Evolutionary conservation across 73 alveolate species (phyloP), one percentile per base, ranked within the genome.

Genomic region (Paramecium pentaurelia): DNA sequence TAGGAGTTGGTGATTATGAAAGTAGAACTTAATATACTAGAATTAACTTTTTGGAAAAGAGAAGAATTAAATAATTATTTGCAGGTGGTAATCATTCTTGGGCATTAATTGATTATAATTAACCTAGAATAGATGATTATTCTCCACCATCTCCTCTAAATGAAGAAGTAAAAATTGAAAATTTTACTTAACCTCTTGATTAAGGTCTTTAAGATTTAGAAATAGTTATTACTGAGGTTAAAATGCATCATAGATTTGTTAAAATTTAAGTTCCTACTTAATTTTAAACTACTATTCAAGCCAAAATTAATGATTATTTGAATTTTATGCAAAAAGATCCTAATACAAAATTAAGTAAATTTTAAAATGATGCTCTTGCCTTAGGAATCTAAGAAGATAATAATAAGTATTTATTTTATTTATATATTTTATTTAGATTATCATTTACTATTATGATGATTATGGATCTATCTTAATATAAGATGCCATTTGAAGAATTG

Each of bases 31-130:
- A 85, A 20, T 98, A 96, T 92, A 95, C 98, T 60, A 96, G 95
- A 92, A 96, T 97, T 22, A 91, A 92, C 37, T 73, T 94, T 1
- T 93, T 97, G 49, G 98, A 98, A 51, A 92, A 92, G 49, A 95
- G 95, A 94, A 97, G 97, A 86, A 93, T 97, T 16, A 93, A 77
- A 40, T 94, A 95, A 83, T 94, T 98, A 51, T 97, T 93, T 94
- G 99, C 99, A 18, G 99, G 99, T 9, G 99, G 99, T 16, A 97
- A 96, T 92, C 99, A 97, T 95, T 96, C 99, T 22, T 97, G 99
- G 99, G 97, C 99, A 45, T 93, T 97, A 10, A 86, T 97, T 34
- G 99, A 98, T 92, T 95, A 95, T 22, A 92, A 93, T 51, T 60
- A 92, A 68, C 99, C 99, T 51, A 85, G 96, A 54, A 97, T 96